Evolutionary conservation across 306 rosid species (phyloP).

Genomic region (Pyrus pyrifolia): DNA sequence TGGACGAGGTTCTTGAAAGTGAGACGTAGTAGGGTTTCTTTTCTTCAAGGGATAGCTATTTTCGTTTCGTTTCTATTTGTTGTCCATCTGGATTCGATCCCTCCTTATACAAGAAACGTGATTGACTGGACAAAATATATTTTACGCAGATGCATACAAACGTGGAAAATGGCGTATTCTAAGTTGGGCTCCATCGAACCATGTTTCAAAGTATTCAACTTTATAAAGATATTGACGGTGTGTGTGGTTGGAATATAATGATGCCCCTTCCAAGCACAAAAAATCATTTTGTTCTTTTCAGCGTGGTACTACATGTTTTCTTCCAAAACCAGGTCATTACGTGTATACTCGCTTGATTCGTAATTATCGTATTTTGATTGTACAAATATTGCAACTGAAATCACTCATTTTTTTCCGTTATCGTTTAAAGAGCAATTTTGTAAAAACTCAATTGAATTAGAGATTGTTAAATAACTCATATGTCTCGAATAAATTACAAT

Average conservation of each 20-base stretch:
- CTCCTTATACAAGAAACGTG: constrained; percentile 30
- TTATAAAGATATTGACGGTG: neutral
- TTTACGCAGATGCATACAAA: neutral
- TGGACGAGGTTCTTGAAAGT: constrained; percentile 4
- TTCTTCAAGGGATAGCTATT: constrained; percentile 13
- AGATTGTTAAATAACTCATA: neutral
- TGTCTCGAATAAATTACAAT: too few relatives aligned
- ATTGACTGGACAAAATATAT: constrained; percentile 43
- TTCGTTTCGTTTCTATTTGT: neutral
- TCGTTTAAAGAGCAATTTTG: neutral
- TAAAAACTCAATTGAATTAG: too few relatives aligned
- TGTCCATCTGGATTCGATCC: neutral
- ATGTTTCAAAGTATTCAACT: neutral
- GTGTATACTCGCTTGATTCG: neutral
- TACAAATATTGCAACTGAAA: neutral
- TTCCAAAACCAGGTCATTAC: neutral
- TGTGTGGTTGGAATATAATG: neutral
- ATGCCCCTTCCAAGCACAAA: neutral
- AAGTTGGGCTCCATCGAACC: neutral
- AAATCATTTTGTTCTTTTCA: neutral
- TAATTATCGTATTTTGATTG: too few relatives aligned
- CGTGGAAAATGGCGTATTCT: neutral
- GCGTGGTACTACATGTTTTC: neutral
- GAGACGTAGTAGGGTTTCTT: neutral
- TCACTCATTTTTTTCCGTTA: too few relatives aligned